Conservation (phyloP, 2,329 filamentous ascomycete species). For the Fusarium sp. region DNA sequence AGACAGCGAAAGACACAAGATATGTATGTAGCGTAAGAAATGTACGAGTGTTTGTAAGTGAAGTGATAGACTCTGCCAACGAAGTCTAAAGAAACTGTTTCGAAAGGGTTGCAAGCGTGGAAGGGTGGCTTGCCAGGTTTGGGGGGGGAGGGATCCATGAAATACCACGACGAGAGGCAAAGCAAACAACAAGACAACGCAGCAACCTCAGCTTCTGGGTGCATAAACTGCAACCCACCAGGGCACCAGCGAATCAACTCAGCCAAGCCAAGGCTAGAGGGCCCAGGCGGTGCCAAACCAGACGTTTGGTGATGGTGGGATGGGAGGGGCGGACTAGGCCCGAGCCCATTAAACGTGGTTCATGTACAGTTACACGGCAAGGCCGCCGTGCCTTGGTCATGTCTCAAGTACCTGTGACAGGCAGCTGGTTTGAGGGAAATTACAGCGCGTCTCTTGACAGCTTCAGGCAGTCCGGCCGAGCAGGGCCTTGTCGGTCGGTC, state of each 20-base stretch:
- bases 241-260: constrained; percentile 1
- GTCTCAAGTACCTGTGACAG: constrained; percentile 39
- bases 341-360: constrained; percentile 35
- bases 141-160: constrained; percentile 39
- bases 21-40: constrained; percentile 39
- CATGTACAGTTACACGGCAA: constrained; percentile 22
- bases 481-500: constrained; percentile 33
- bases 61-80: constrained; percentile 65
- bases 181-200: constrained; percentile 23
- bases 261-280: constrained; percentile 6
- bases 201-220: constrained; percentile 21
- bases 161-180: constrained; percentile 35
- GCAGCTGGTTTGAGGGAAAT: constrained; percentile 29
- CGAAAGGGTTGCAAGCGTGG: constrained; percentile 35
- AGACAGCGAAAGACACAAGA: constrained; percentile 26
- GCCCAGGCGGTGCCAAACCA: constrained; percentile 15
- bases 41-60: constrained; percentile 35
- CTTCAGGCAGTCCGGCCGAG: constrained; percentile 33
- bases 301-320: constrained; percentile 31
- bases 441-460: constrained; percentile 38
- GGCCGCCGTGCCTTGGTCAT: neutral
- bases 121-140: constrained; percentile 28
- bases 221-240: constrained; percentile 13
- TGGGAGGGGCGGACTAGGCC: constrained; percentile 26
- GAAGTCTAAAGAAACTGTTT: constrained; percentile 55